Evolutionary conservation across 306 rosid species (phyloP).

Genomic region (Corylus heterophylla): DNA sequence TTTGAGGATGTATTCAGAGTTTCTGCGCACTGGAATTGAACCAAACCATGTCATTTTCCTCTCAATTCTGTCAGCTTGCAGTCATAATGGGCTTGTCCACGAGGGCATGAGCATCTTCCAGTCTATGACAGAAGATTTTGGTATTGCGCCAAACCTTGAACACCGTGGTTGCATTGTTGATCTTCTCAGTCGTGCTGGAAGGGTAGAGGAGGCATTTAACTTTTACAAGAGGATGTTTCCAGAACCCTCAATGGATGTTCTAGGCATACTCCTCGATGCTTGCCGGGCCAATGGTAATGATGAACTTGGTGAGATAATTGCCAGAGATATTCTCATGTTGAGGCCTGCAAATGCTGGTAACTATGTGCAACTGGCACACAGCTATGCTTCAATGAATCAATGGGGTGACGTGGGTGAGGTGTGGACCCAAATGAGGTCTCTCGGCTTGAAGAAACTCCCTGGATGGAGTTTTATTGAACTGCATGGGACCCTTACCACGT

Average conservation of each 20-base stretch:
- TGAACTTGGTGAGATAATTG: conserved; percentile 50
- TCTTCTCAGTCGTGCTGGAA: conserved; percentile 72
- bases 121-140: conserved; percentile 61
- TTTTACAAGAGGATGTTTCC: conserved; percentile 51
- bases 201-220: conserved; percentile 64
- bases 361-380: conserved; percentile 65
- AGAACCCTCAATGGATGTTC: conserved; percentile 46
- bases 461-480: conserved; percentile 78
- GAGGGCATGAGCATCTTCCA: conserved; percentile 63
- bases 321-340: conserved; percentile 50
- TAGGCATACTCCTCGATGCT: conserved; percentile 74
- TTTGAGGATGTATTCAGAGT: conserved; percentile 53
- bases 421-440: conserved; percentile 73
- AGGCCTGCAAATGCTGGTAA: conserved; percentile 64
- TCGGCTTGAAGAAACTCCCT: conserved; percentile 72
- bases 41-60: conserved; percentile 75
- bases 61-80: conserved; percentile 70
- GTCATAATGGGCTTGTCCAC: conserved; percentile 68
- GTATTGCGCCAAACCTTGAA: conserved; percentile 59
- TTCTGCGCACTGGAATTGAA: conserved; percentile 49
- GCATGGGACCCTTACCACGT: conserved; percentile 62
- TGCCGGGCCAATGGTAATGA: conserved; percentile 50
- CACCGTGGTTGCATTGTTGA: conserved; percentile 77
- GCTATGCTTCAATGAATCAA: conserved; percentile 65
- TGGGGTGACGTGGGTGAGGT: conserved; percentile 75